Conservation (phyloP, 2,329 filamentous ascomycete genomes). For the Fusarium tjaetaba region DNA sequence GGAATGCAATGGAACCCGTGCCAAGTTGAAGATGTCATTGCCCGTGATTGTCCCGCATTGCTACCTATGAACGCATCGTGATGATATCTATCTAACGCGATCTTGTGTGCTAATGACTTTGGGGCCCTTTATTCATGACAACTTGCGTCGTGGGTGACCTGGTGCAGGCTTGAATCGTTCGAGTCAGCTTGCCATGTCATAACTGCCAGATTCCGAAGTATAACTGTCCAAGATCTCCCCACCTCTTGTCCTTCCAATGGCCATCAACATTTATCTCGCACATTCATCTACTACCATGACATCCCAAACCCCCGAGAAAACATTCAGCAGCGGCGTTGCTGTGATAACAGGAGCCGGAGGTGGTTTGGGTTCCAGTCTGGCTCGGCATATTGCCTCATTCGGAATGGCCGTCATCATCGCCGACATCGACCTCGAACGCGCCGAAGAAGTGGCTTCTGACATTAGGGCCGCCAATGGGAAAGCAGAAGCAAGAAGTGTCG, state of each 20-base stretch:
- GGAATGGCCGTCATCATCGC: not conserved
- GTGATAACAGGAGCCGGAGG: not conserved
- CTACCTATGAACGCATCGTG: too few species aligned
- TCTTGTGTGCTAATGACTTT: accelerated
- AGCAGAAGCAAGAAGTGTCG: not conserved
- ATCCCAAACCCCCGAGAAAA: not conserved
- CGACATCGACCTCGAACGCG: not conserved
- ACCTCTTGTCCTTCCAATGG: too few species aligned
- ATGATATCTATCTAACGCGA: not conserved
- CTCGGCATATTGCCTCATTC: not conserved
- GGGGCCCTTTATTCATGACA: accelerated
- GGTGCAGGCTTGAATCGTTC: accelerated
- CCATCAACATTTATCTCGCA: accelerated
- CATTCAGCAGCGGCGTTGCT: not conserved
- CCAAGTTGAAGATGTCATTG: too few species aligned
- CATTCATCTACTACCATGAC: not conserved
- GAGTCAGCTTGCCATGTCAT: not conserved
- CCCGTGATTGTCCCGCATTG: too few species aligned
- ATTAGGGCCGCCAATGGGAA: accelerated
- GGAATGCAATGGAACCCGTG: too few species aligned
- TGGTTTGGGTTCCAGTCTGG: not conserved
- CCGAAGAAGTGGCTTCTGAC: not conserved
- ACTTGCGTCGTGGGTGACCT: accelerated
- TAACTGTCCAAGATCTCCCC: too few species aligned
- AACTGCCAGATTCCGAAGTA: too few species aligned